A percentile compares a stretch with the other conserved stretches of the same genome.
These are phyloP conservation scores for Aspergillus campestris DNA, from an alignment of 495 filamentous ascomycete genomes.

Conservation along the genomic window DNA sequence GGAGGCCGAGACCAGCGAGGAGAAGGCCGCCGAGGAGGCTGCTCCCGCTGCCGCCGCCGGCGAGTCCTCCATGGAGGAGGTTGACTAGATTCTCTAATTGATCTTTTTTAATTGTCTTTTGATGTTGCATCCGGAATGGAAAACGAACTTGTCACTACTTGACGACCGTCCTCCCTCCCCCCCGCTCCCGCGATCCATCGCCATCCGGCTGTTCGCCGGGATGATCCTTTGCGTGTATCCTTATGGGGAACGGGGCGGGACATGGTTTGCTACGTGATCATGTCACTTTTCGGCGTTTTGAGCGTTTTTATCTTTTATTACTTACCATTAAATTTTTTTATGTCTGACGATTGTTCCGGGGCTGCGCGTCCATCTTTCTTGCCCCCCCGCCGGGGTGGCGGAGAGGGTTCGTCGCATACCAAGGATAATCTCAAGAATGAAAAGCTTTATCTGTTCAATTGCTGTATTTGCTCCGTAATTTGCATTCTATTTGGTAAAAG, in stretches of 20 bases:
- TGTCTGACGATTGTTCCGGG: too few species aligned
- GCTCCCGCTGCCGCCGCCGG: constrained; percentile 49
- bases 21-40: constrained; percentile 53
- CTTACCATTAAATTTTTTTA: too few species aligned
- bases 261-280: constrained; percentile 11
- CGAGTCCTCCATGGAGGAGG: constrained; percentile 68
- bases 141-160: constrained; percentile 9
- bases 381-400: too few species aligned
- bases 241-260: constrained; percentile 7
- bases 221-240: not conserved
- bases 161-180: constrained; percentile 3
- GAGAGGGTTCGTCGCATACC: too few species aligned
- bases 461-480: too few species aligned
- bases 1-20: constrained; percentile 65
- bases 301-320: constrained; percentile 14
- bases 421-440: too few species aligned
- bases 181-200: constrained; percentile 3
- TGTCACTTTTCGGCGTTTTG: constrained; percentile 23
- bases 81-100: constrained; percentile 47
- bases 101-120: constrained; percentile 3
- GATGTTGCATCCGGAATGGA: constrained; percentile 2
- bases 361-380: too few species aligned
- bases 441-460: too few species aligned
- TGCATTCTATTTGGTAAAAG: too few species aligned
- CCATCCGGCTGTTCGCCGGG: not conserved